A percentile compares a stretch with the other conserved stretches of the same genome.
phyloP scores from a whole-genome alignment of 148 eudicot genomes.

The Camellia japonica region DNA sequence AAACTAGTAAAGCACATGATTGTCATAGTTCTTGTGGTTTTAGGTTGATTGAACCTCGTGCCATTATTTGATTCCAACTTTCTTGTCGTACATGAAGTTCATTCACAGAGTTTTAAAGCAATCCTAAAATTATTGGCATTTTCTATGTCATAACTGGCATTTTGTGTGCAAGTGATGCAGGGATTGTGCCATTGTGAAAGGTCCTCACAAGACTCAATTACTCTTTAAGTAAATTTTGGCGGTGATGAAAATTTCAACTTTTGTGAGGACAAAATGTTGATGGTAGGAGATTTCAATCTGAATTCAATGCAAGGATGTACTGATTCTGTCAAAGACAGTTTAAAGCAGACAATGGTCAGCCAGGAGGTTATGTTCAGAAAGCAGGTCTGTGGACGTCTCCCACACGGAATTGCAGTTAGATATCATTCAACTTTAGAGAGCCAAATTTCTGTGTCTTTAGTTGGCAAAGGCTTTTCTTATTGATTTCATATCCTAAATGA shows the following conservation, averaged over 20 bases:
- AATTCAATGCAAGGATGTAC: constrained; percentile 25
- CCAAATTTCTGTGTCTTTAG: not conserved
- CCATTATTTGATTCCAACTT: not conserved
- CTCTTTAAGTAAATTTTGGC: constrained; percentile 3
- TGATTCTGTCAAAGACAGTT: constrained; percentile 32
- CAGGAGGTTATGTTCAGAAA: constrained; percentile 52
- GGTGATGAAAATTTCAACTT: constrained; percentile 3
- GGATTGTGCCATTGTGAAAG: constrained; percentile 21
- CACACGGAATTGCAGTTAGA: not conserved
- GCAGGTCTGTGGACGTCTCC: constrained; percentile 40
- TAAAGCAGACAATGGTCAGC: constrained; percentile 50
- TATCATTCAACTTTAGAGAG: not conserved
- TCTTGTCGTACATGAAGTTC: not conserved
- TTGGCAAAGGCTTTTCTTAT: not conserved
- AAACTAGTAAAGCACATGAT: not conserved
- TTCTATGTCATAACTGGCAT: not conserved
- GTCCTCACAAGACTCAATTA: not conserved
- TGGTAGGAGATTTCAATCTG: constrained; percentile 29
- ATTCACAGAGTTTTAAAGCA: too few species aligned
- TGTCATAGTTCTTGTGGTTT: not conserved
- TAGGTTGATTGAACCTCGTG: not conserved
- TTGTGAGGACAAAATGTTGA: constrained; percentile 36
- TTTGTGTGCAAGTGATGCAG: constrained; percentile 24
- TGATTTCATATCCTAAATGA: constrained; percentile 4
- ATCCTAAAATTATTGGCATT: not conserved